Base-by-base conservation (phyloP, 2,329 filamentous ascomycete genomes). In the Aschersonia sp. region DNA sequence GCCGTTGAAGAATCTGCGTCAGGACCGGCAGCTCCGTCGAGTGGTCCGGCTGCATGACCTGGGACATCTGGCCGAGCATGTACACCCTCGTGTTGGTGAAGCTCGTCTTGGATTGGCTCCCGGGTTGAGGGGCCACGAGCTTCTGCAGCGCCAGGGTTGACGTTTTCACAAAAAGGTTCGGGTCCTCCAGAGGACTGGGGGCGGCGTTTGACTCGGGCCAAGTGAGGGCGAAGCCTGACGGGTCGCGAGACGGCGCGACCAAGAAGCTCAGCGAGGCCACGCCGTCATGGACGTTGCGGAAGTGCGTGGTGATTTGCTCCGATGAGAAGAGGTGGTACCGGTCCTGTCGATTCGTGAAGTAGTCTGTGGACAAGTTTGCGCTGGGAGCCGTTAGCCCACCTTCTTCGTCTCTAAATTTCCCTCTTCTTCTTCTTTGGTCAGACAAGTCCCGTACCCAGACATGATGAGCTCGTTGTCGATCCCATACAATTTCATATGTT, bases 401-500 rank as follows among this genome's bases (percentile, higher is more conserved):
- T 28, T 30, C 28, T 31, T 10, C 32, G 9, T 28, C 9, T n/a
- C 29, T 32, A 9, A 10, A 42, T 42, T 42, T 9, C 1, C 20
- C n/a, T n/a, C 4, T 28, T 42, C 20, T 42, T n/a, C 40, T n/a
- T 38, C 7, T 38, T 7, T 7, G 12, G 12, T 7, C 6, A 38
- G 12, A 38, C 7, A 38, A 38, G 12, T 12, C 48, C 49, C 70
- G 52, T 74, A 87, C 78, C 89, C 89, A 5, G 89, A 94, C 57
- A 98, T 78, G 54, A 98, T 91, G 50, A 98, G 84, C 63, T 95
- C 89, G 59, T 98, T 89, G 57, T 98, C 92, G 29, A 95, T 71
- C 0, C 92, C 92, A 57, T 98, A 98, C 0, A 98, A 72, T 73
- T 98, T 98, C 91, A 98, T 98, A 61, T 98, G 92, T 62, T 98